These are phyloP conservation scores for Aspergillus japonicus DNA, from an alignment of 2,329 filamentous ascomycete genomes.

Conservation along the genomic window DNA sequence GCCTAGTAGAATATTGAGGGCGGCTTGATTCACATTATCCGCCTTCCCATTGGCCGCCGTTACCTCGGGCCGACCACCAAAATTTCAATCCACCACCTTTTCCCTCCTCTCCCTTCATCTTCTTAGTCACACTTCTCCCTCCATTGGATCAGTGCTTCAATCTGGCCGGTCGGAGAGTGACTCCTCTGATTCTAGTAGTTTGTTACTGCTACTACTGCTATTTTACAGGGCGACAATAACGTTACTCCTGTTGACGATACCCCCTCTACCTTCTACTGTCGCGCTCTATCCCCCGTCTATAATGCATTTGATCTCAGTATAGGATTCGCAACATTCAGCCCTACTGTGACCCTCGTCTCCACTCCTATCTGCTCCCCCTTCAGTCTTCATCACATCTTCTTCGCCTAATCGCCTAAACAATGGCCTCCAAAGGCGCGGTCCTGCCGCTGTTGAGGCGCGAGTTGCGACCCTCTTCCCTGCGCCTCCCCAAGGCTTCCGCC, in stretches of 20 bases:
- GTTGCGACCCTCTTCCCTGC: slow-evolving; percentile 30
- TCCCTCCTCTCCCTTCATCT: not conserved
- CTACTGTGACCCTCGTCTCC: slow-evolving; percentile 4
- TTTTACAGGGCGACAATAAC: not conserved
- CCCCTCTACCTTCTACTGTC: not conserved
- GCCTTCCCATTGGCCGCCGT: slow-evolving; percentile 27
- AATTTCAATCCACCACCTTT: slow-evolving; percentile 3
- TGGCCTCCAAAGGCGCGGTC: slow-evolving; percentile 44
- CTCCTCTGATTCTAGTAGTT: not conserved
- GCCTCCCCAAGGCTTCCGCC: slow-evolving; percentile 29
- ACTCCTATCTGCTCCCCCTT: not conserved
- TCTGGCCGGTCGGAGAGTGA: not conserved
- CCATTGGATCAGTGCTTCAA: not conserved
- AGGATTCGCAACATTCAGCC: slow-evolving; percentile 6
- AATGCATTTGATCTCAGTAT: slow-evolving; percentile 18
- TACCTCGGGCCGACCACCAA: slow-evolving; percentile 23
- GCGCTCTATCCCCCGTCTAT: slow-evolving; percentile 3
- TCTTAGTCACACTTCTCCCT: slow-evolving; percentile 12
- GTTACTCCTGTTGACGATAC: not conserved
- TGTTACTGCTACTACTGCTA: not conserved
- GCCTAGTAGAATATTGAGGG: not conserved
- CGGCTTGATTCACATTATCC: slow-evolving; percentile 26
- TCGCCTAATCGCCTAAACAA: slow-evolving; percentile 16
- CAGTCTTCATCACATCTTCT: not conserved
- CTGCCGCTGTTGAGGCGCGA: slow-evolving; percentile 45